phyloP scores from a whole-genome alignment of 805 yeast genomes.

The Priceomyces melissophilus region DNA sequence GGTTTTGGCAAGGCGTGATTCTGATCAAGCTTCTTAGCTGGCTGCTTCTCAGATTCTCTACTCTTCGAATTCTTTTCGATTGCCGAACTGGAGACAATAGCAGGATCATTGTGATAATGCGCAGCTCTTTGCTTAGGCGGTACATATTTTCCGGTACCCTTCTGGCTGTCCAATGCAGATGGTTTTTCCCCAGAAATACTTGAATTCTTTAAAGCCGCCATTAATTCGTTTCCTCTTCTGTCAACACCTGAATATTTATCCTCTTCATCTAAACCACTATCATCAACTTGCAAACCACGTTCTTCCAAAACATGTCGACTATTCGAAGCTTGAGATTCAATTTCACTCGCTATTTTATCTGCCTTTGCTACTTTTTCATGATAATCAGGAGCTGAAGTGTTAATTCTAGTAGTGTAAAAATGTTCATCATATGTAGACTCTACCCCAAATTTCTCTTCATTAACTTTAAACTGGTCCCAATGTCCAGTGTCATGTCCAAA shows the following conservation, averaged over 20 bases:
- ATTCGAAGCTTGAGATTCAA: constrained; percentile 64
- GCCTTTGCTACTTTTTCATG: constrained; percentile 64
- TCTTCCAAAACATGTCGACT: constrained; percentile 89
- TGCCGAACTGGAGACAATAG: constrained; percentile 56
- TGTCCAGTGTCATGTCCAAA: constrained; percentile 18
- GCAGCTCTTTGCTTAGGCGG: constrained; percentile 58
- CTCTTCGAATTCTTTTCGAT: constrained; percentile 9
- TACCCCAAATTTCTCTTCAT: constrained; percentile 84
- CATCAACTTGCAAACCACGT: constrained; percentile 75
- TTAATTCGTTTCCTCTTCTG: constrained; percentile 51
- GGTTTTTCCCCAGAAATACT: constrained; percentile 16
- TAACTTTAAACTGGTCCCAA: constrained; percentile 97
- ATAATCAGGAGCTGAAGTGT: constrained; percentile 72
- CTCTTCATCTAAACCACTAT: constrained; percentile 89
- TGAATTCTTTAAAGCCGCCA: constrained; percentile 43
- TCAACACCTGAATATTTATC: constrained; percentile 93
- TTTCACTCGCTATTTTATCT: constrained; percentile 76
- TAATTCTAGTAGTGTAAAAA: constrained; percentile 75
- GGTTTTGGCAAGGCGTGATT: constrained; percentile 17
- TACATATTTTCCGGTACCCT: constrained; percentile 42
- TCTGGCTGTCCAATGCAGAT: constrained; percentile 3
- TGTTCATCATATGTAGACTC: constrained; percentile 81
- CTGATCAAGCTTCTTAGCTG: constrained; percentile 10
- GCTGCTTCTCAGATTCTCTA: constrained; percentile 6
- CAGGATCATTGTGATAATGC: constrained; percentile 58